Percentiles rank a stretch among this genome's conserved stretches.
phyloP scores from a whole-genome alignment of 2,329 filamentous ascomycete species.

The Aureobasidium sp. region DNA sequence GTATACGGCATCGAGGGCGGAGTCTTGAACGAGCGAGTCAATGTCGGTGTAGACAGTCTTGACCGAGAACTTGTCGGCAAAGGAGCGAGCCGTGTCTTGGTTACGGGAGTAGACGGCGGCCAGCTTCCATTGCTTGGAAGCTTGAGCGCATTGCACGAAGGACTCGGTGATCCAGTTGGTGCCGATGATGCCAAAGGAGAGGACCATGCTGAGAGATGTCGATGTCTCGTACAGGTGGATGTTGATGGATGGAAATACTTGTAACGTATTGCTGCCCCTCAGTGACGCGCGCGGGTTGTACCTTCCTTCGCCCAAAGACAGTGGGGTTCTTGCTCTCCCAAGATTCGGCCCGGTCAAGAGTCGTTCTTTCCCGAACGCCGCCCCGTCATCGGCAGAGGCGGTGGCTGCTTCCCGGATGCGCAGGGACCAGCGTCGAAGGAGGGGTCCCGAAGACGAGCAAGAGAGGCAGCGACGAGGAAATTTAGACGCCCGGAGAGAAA shows the following conservation, averaged over 20 bases:
- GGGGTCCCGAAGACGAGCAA: neutral
- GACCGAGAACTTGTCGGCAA: constrained; percentile 36
- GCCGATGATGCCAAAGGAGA: constrained; percentile 42
- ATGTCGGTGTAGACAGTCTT: constrained; percentile 35
- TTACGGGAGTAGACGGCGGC: constrained; percentile 42
- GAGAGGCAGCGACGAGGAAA: neutral
- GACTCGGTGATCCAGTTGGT: constrained; percentile 46
- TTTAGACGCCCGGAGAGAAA: constrained; percentile 1
- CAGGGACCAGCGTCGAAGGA: neutral
- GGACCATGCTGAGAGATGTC: constrained; percentile 18
- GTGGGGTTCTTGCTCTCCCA: constrained; percentile 1
- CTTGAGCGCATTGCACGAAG: constrained; percentile 38
- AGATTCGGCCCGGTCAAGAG: constrained; percentile 6
- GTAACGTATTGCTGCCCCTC: constrained; percentile 5
- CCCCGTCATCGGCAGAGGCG: no score
- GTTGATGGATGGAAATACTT: neutral
- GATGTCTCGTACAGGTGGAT: neutral
- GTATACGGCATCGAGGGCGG: constrained; percentile 39
- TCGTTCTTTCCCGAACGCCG: constrained; percentile 5
- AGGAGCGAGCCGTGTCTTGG: constrained; percentile 36
- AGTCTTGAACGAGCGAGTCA: constrained; percentile 32
- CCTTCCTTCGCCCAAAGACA: constrained; percentile 6
- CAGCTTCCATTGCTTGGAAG: constrained; percentile 39
- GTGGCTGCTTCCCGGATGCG: no score
- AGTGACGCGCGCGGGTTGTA: constrained; percentile 4